A percentile compares a stretch with the other conserved stretches of the same genome.
These are phyloP conservation scores for Eucalyptus guilfoylei DNA, from an alignment of 345 rosid species.

Conservation along the genomic window DNA sequence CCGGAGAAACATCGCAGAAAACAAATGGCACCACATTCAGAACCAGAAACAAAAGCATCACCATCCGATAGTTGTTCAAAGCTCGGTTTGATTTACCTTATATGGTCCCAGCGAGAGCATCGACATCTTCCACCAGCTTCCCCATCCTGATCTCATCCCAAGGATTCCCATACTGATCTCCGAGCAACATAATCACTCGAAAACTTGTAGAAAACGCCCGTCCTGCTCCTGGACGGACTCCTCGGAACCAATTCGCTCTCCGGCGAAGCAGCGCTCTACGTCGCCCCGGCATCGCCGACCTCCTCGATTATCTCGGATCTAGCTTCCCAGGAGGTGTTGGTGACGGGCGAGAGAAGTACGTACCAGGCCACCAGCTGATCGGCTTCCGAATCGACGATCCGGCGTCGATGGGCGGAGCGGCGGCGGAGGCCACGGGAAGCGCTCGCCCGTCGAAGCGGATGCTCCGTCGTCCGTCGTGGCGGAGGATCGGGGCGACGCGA, in stretches of 20 bases:
- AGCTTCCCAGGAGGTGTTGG: slow-evolving; percentile 70
- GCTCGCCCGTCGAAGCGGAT: no score
- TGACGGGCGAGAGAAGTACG: no score
- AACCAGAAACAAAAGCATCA: no score
- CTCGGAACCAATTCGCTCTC: slow-evolving; percentile 20
- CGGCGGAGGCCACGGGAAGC: neutral
- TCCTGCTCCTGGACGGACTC: slow-evolving; percentile 66
- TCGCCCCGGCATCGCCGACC: slow-evolving; percentile 1
- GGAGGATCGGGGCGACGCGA: neutral
- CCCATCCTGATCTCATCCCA: slow-evolving; percentile 76
- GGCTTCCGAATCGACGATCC: slow-evolving; percentile 31
- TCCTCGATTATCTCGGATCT: slow-evolving; percentile 51
- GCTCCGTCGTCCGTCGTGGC: no score
- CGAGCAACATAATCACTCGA: slow-evolving; percentile 48
- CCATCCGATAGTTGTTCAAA: no score
- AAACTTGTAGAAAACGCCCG: slow-evolving; percentile 48
- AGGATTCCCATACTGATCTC: slow-evolving; percentile 75
- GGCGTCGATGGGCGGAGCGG: slow-evolving; percentile 42
- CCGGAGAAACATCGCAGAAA: no score
- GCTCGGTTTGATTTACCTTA: no score
- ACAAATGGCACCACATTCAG: no score
- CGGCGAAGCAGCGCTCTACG: neutral
- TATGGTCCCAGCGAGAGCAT: slow-evolving; percentile 56
- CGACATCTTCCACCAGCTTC: slow-evolving; percentile 80
- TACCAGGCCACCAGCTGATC: no score